Base-by-base conservation (phyloP, 495 filamentous ascomycete genomes). In the Hypoxylon intermedium region DNA sequence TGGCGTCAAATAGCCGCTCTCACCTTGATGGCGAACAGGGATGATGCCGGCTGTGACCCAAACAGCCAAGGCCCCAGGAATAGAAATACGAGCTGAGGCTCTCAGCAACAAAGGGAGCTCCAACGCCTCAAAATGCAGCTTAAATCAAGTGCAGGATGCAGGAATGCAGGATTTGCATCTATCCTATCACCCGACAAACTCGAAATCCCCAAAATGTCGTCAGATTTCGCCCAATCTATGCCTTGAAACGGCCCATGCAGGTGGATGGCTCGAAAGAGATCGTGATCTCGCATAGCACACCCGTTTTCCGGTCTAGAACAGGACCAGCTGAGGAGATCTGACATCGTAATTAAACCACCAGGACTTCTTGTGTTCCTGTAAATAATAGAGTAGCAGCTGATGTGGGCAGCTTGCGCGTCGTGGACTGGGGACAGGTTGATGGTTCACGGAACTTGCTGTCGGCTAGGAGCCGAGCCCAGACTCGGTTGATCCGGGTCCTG, bases 61-160 rank as follows among this genome's bases (percentile, higher is more conserved):
- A 40, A 19, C 47, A 51, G 58, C 58, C 53, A 67, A 62, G 63
- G 28, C 44, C 31, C 48, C 41, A 58, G 31, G 36, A 53, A 52
- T 53, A 62, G 58, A 56, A 67, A 62, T 58, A 58, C 63, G 63
- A 67, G 58, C 34, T 61, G 63, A 61, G 63, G 58, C 57, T 60
- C 62, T 37, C 56, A 40, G 44, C 30, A 55, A 21, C 19, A 21
- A 53, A 53, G 50, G 38, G 37, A 33, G 16, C 18, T 24, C 24
- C 23, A 7, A 55, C 55, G 50, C 61, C 49, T 59, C 23, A 36
- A 51, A 41, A 49, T 56, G 40, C 51, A 56, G 40, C 51, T 51
- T 21, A 12, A 20, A 34, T 48, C 42, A 43, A 44, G 48, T 49
- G n/a, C n/a, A n/a, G n/a, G n/a, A n/a, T 13, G 49, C 43, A 56